Conservation (phyloP, 1,284 basidiomycete species). For the Anthracocystis panici-leucophaei region DNA sequence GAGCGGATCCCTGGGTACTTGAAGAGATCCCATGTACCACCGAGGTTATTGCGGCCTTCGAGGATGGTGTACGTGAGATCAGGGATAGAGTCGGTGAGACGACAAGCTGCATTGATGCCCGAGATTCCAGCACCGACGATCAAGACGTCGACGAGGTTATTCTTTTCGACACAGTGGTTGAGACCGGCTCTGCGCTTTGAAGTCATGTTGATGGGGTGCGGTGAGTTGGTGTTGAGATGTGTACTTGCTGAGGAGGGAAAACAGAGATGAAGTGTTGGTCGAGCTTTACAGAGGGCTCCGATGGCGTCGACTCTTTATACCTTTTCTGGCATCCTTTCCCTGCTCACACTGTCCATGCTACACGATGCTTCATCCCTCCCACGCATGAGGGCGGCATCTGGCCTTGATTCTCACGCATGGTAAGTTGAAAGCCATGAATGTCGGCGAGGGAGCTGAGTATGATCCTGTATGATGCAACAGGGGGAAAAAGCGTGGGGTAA, state of each 20-base stretch:
- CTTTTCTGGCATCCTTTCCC: background rate
- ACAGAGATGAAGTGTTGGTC: background rate
- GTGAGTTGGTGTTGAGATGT: background rate
- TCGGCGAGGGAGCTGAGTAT: background rate
- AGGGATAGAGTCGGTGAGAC: background rate
- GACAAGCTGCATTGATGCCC: constrained; percentile 2
- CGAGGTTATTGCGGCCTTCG: background rate
- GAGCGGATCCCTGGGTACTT: constrained; percentile 1
- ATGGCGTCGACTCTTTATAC: background rate
- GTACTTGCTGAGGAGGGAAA: background rate
- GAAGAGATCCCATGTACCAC: constrained; percentile 2
- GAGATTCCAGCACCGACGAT: constrained; percentile 4
- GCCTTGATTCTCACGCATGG: too few relatives aligned
- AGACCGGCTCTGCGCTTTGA: background rate
- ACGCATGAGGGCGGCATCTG: background rate
- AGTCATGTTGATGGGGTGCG: background rate
- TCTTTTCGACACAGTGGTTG: background rate
- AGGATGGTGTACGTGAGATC: background rate
- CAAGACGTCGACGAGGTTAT: background rate
- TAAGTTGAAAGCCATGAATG: too few relatives aligned
- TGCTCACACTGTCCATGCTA: background rate
- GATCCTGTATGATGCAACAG: background rate
- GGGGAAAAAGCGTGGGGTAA: background rate
- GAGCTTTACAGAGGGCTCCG: background rate
- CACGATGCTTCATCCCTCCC: background rate